phyloP scores from a whole-genome alignment of 164 flowering plant genomes.

The Tetracentron sinense region DNA sequence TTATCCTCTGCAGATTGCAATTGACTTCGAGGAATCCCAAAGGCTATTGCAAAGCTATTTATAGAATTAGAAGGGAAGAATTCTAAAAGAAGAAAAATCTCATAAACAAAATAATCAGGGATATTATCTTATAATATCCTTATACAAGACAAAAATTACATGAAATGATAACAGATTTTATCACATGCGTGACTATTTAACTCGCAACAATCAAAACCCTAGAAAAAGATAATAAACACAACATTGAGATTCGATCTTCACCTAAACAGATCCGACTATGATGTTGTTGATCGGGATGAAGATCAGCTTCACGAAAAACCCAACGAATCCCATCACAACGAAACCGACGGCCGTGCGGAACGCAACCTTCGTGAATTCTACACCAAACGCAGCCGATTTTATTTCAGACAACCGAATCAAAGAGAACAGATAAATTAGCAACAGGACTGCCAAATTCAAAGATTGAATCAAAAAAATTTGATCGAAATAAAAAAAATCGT shows the following conservation, averaged over 20 bases:
- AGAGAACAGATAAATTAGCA: too few relatives aligned
- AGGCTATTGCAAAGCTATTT: not conserved
- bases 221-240: not conserved
- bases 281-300: slow-evolving; percentile 75
- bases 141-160: not conserved
- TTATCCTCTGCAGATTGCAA: too few relatives aligned
- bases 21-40: too few relatives aligned
- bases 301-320: slow-evolving; percentile 62
- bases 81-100: not conserved
- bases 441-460: too few relatives aligned
- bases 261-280: slow-evolving; percentile 57
- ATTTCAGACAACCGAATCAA: too few relatives aligned
- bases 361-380: slow-evolving; percentile 67
- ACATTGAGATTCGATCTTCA: slow-evolving; percentile 2
- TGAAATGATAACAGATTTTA: not conserved
- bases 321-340: slow-evolving; percentile 74
- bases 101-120: not conserved
- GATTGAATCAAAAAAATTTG: too few relatives aligned
- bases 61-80: too few relatives aligned
- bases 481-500: too few relatives aligned
- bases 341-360: slow-evolving; percentile 63
- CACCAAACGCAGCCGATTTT: slow-evolving; percentile 5
- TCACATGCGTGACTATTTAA: not conserved
- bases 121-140: not conserved
- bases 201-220: slow-evolving; percentile 22